Evolutionary conservation across 2,329 filamentous ascomycete genomes (phyloP), one percentile per base, ranked within the genome.

Genomic region (Penicillium crustosum): DNA sequence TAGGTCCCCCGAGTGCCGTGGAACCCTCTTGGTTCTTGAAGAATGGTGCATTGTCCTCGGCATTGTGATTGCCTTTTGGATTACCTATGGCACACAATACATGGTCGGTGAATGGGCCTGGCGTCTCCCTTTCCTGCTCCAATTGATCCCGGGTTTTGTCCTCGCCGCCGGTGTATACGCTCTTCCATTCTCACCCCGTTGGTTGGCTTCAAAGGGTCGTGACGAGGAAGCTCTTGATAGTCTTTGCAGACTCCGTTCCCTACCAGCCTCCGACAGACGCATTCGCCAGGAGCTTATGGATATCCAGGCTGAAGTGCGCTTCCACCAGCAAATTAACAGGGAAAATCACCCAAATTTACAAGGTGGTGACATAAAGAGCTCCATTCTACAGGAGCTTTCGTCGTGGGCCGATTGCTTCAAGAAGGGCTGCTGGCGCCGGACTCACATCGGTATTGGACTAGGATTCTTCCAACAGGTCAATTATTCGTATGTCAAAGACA

Each of bases 401-500:
- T 74, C 75, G 1, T 84, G 80, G 75, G 62, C 70, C 0, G 82
- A 84, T 64, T 81, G 79, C 57, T 82, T 84, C 66, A 78, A 69
- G 57, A 72, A 70, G 17, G 79, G 80, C 4, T 81, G 79, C 65
- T 80, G 79, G 74, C 75, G 79, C 43, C 73, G 81, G 23, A 82
- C 80, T 0, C 77, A 80, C 47, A 74, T 85, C 19, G 84, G 82
- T 23, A 70, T 80, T 7, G 75, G 78, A 0, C 65, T 86, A 15
- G 81, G 82, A 76, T 85, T 86, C 65, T 86, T 85, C 67, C 83
- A 86, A 55, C 82, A 83, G 64, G 71, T 75, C 23, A 53, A 62
- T 56, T 43, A 27, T 54, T 35, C 21, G 45, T 29, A 53, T 12
- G 13, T 41, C 29, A 31, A 31, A 9, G 17, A 6, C 6, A 12